Conservation (phyloP, 495 filamentous ascomycete genomes). For the Hypoxylon intermedium region DNA sequence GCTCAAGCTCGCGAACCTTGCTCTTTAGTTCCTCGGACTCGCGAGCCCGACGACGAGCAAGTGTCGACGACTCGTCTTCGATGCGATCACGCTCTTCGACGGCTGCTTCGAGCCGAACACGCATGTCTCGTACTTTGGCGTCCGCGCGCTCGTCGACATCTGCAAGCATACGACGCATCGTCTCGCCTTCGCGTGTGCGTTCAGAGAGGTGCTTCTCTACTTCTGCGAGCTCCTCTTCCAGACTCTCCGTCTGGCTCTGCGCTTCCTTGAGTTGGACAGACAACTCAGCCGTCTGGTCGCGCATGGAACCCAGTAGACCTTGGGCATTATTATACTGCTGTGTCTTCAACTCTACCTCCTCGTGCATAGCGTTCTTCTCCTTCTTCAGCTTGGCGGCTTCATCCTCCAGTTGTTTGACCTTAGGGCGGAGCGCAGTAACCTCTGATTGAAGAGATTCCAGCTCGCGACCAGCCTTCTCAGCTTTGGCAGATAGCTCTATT, state of each 20-base stretch:
- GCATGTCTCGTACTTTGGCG: slow-evolving; percentile 81
- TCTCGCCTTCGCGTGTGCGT: slow-evolving; percentile 92
- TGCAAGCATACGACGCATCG: slow-evolving; percentile 86
- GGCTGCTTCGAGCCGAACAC: slow-evolving; percentile 84
- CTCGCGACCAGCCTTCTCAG: slow-evolving; percentile 71
- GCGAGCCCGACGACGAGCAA: slow-evolving; percentile 74
- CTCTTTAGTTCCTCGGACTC: slow-evolving; percentile 87
- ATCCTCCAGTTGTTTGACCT: slow-evolving; percentile 74
- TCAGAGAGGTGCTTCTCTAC: slow-evolving; percentile 87
- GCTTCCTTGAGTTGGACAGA: slow-evolving; percentile 94
- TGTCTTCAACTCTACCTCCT: slow-evolving; percentile 83
- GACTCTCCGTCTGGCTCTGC: slow-evolving; percentile 76
- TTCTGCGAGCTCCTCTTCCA: slow-evolving; percentile 94
- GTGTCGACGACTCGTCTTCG: slow-evolving; percentile 84
- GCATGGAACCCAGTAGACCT: slow-evolving; percentile 86
- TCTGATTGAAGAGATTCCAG: slow-evolving; percentile 75
- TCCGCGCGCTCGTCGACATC: slow-evolving; percentile 88
- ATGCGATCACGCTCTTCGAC: slow-evolving; percentile 90
- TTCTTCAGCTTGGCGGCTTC: slow-evolving; percentile 68
- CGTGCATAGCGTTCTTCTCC: slow-evolving; percentile 70
- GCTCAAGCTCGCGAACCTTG: slow-evolving; percentile 80
- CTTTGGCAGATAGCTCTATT: slow-evolving; percentile 73
- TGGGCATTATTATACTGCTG: slow-evolving; percentile 88
- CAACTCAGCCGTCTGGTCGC: slow-evolving; percentile 86
- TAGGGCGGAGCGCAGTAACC: slow-evolving; percentile 64